Base-by-base conservation (phyloP, 2,329 filamentous ascomycete genomes). In the Arthroderma sp. region DNA sequence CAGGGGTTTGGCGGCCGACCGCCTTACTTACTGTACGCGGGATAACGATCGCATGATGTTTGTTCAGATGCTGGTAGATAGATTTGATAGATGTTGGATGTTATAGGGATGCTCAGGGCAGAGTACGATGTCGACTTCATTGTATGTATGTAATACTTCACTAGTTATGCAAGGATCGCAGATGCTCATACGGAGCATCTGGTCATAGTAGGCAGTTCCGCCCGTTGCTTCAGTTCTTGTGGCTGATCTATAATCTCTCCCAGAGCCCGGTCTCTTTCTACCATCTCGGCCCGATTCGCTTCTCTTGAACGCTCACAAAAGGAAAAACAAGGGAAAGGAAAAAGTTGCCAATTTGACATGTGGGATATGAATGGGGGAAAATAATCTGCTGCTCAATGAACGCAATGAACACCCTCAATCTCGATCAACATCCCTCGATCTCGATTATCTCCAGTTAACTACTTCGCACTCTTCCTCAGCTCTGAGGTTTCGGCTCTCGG, bases 401-500 rank as follows among this genome's bases (percentile, higher is more conserved):
- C 28, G 28, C 28, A n/a, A n/a, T n/a, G n/a, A n/a, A n/a, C n/a
- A n/a, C n/a, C n/a, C n/a, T n/a, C n/a, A n/a, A n/a, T n/a, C n/a
- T n/a, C n/a, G n/a, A n/a, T 41, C 38, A 41, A 15, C 38, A 41
- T 17, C 23, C 39, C 39, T 23, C 39, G 1, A 19, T 11, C 7
- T 43, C 39, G 17, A 8, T n/a, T 43, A 19, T 44, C 25, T 15
- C 21, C 11, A 28, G 3, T 25, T 49, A 17, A 28, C 23, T 31
- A 21, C 8, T 9, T 8, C n/a, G 17, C 13, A n/a, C 5, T 13
- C 21, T 8, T 51, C n/a, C 23, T 51, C 28, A 51, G 15, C 25
- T 33, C 25, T 7, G 44, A 19, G 25, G 8, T 17, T 51, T 58
- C 35, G 61, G 61, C 28, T 62, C 61, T 33, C 61, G 58, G 15